Evolutionary conservation across 192 early-diverging fungal species (phyloP), one percentile per base, ranked within the genome.

Genomic region (Backusella parvicylindrica): DNA sequence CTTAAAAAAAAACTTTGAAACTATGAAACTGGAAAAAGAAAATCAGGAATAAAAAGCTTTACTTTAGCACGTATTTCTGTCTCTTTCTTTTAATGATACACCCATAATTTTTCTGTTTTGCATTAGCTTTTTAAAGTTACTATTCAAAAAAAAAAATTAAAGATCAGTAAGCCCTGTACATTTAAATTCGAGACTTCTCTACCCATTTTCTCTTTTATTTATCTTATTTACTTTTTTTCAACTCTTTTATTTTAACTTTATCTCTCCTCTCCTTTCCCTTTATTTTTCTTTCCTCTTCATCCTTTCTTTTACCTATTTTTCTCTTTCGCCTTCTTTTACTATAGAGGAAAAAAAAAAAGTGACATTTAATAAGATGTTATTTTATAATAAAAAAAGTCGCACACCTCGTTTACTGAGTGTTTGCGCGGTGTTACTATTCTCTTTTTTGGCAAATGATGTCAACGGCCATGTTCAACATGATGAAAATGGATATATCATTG

Each of bases 401-500:
- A 26, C 53, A 28, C 53, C 53, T 26, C 23, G 11, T 60, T 28
- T 60, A 13, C 26, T 60, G 26, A 60, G 53, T 60, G 53, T 28
- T 60, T 60, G 53, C 26, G 23, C 53, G 21, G 53, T 60, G 26
- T 28, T 60, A 28, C 53, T 60, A 60, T 60, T 60, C 53, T 60
- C 53, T 60, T 60, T 60, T 60, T 60, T 60, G 26, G 53, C 53
- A 28, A 60, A 60, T 11, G 26, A 26, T 60, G 53, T 60, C 53
- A 60, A 60, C 21, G 53, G 53, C 26, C 53, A 28, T 12, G 26
- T 23, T 12, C 53, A 60, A 11, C 38, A 23, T 3, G 28, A 40
- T 31, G 23, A 70, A 23, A 70, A 70, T 49, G 71, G 47, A 18
- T 72, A 60, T 28, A 47, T 74, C 21, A 21, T 74, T 12, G 73